Conservation (phyloP, 2,329 filamentous ascomycete genomes). For the Metarhizium sp. region DNA sequence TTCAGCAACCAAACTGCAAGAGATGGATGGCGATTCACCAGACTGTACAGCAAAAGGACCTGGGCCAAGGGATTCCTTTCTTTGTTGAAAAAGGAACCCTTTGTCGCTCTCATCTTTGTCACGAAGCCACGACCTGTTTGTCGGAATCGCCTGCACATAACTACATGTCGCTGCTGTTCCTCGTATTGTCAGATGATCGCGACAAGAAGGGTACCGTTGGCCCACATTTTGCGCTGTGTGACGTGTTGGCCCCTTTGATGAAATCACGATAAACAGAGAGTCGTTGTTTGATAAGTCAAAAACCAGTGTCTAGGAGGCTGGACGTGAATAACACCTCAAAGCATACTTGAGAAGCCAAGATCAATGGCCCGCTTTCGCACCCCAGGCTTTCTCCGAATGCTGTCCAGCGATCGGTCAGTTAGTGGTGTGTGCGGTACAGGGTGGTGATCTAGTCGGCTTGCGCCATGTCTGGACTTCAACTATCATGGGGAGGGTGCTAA, state of each 20-base stretch:
- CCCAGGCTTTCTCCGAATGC: background rate
- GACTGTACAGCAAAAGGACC: no score
- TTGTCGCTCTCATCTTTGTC: background rate
- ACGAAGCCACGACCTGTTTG: background rate
- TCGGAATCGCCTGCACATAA: no score
- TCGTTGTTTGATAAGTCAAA: background rate
- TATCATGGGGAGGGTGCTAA: background rate
- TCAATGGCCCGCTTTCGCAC: background rate
- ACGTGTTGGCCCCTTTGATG: background rate
- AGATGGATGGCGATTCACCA: no score
- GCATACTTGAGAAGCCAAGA: background rate
- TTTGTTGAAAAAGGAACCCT: no score
- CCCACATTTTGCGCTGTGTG: background rate
- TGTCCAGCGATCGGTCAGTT: background rate
- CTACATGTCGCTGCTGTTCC: background rate
- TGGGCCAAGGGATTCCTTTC: no score
- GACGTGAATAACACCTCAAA: background rate
- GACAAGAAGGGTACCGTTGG: background rate
- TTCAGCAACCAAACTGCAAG: no score
- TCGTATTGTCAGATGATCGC: background rate
- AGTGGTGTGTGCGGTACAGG: background rate
- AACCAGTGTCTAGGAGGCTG: background rate
- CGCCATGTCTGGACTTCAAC: background rate
- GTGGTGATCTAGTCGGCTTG: background rate
- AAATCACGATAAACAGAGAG: background rate